phyloP scores from a whole-genome alignment of 192 early-diverging fungal genomes.

The Gigaspora rosea region DNA sequence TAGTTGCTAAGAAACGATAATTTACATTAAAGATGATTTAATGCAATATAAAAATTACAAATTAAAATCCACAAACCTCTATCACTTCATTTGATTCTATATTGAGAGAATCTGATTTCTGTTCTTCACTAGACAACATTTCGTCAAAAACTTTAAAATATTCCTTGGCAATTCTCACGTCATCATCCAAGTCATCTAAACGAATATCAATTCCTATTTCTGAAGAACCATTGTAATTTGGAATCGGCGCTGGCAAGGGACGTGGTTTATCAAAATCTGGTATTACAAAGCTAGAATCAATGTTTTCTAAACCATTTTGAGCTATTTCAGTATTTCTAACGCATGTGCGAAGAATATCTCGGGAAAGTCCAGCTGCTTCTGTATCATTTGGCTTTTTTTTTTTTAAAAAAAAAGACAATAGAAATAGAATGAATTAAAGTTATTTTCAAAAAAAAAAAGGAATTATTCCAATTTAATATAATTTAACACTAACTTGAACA shows the following conservation, averaged over 20 bases:
- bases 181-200: background rate
- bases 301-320: background rate
- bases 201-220: background rate
- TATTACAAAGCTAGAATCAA: background rate
- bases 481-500: conserved; percentile 43
- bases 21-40: background rate
- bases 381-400: conserved; percentile 37
- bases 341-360: conserved; percentile 44
- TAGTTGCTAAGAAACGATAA: background rate
- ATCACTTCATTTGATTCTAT: conserved; percentile 6
- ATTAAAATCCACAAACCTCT: background rate
- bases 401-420: background rate
- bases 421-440: background rate
- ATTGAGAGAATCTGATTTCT: background rate
- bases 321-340: conserved; percentile 44
- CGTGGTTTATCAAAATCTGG: background rate
- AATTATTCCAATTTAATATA: background rate
- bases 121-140: conserved; percentile 1
- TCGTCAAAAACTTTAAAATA: conserved; percentile 7
- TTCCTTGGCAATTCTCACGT: conserved; percentile 16
- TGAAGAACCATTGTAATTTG: background rate
- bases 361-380: conserved; percentile 41
- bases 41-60: background rate
- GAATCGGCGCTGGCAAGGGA: background rate
- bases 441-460: background rate